phyloP scores from a whole-genome alignment of 352 stramenopile genomes.

The Globisporangium viniferum region DNA sequence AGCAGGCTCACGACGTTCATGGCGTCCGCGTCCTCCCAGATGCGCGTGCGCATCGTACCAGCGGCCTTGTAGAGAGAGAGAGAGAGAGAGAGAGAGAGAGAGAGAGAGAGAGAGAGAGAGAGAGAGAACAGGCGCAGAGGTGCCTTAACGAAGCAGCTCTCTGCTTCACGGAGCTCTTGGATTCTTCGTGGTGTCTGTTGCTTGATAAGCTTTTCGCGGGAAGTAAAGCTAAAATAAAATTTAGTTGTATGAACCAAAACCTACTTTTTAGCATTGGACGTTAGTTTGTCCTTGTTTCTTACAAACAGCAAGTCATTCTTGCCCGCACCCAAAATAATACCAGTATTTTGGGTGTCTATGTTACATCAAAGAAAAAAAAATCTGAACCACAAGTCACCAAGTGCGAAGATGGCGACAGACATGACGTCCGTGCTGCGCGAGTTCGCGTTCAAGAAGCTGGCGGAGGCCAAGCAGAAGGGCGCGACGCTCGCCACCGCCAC shows the following conservation, averaged over 20 bases:
- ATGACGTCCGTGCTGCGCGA: slow-evolving; percentile 66
- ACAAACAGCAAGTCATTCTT: too few species aligned
- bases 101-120: not conserved
- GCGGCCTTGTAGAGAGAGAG: not conserved
- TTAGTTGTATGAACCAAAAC: too few species aligned
- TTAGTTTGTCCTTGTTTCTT: too few species aligned
- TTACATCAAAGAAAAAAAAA: not conserved
- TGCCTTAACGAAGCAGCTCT: not conserved
- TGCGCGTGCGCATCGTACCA: slow-evolving; percentile 52
- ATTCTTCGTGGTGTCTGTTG: not conserved
- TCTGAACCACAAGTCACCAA: not conserved
- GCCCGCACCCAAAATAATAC: too few species aligned
- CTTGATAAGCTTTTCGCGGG: not conserved
- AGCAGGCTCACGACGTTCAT: slow-evolving; percentile 83
- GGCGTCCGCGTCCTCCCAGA: slow-evolving; percentile 72
- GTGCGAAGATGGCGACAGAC: slow-evolving; percentile 44
- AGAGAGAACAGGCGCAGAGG: not conserved
- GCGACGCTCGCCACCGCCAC: slow-evolving; percentile 55
- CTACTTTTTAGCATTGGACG: too few species aligned
- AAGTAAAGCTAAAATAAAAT: too few species aligned
- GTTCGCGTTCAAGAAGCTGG: slow-evolving; percentile 76
- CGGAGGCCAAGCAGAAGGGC: slow-evolving; percentile 60
- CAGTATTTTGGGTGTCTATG: too few species aligned
- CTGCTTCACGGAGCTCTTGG: not conserved
- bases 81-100: not conserved